Evolutionary conservation across 352 stramenopile genomes (phyloP), one percentile per base, ranked within the genome.

Genomic region (Globisporangium sylvaticum): DNA sequence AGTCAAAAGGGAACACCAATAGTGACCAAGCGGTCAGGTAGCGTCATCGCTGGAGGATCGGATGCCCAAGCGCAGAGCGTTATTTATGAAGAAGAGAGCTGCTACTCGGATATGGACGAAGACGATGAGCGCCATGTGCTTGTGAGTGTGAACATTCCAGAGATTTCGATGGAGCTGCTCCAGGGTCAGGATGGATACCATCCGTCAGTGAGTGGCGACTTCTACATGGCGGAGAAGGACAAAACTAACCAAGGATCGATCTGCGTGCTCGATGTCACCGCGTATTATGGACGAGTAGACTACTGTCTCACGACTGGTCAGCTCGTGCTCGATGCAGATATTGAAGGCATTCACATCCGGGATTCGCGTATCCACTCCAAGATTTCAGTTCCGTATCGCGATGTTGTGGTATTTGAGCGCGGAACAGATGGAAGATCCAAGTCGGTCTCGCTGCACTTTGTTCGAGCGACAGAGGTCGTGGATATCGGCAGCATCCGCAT

Each of bases 101-200:
- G 42, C 22, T 71, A 67, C 52, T 62, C 57, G 58, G 65, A 76
- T 8, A 58, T 66, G 27, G 57, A 62, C 8, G 85, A 89, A 29
- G 66, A 72, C n/a, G 73, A 84, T 58, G 80, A 91, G 58, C 76
- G 77, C 4, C 78, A 88, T 56, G 63, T 90, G n/a, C 58, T 91
- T 6, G 64, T 92, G 48, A 82, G 81, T 2, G 20, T 89, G 1
- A 66, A 78, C 37, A 76, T 92, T 55, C 88, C 88, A 15, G 86
- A 93, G 65, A 76, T 95, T 20, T 83, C 88, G 44, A 83, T 95
- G 70, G 88, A 95, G 56, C 76, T 95, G 68, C 70, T 94, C 15
- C 79, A 92, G 58, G 83, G 86, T 0, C 76, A 92, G 58, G 68
- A 90, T 56, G 88, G 88, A 5, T 95, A 94, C 59, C 82, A 94